These are phyloP conservation scores for Phialemoniopsis sp. DNA, from an alignment of 2,329 filamentous ascomycete genomes.

Conservation along the genomic window DNA sequence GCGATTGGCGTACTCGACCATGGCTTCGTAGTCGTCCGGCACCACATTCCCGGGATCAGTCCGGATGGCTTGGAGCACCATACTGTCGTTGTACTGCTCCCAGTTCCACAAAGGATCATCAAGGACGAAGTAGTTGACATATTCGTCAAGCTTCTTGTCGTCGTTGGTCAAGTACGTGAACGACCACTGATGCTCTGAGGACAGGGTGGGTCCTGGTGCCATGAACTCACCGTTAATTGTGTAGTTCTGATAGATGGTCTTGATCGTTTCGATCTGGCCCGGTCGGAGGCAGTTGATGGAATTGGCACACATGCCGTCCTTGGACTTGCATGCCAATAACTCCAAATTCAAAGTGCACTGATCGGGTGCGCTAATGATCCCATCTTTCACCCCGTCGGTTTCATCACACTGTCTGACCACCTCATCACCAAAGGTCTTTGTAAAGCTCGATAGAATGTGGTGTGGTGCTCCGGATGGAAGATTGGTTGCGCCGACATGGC, in stretches of 20 bases:
- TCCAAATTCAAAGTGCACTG: slow-evolving; percentile 20
- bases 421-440: slow-evolving; percentile 28
- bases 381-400: slow-evolving; percentile 41
- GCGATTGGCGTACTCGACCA: slow-evolving; percentile 18
- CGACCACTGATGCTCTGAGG: too few species aligned
- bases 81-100: slow-evolving; percentile 18
- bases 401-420: slow-evolving; percentile 41
- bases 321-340: too few species aligned
- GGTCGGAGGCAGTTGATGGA: slow-evolving; percentile 6
- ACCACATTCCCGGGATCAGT: slow-evolving; percentile 21
- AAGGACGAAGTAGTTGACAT: slow-evolving; percentile 15
- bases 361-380: slow-evolving; percentile 38
- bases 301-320: neutral
- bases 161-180: too few species aligned
- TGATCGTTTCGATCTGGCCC: slow-evolving; percentile 5
- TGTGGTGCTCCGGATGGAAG: slow-evolving; percentile 31
- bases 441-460: slow-evolving; percentile 35
- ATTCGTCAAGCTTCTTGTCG: too few species aligned
- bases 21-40: slow-evolving; percentile 17
- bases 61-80: slow-evolving; percentile 16
- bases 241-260: slow-evolving; percentile 3
- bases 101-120: slow-evolving; percentile 21
- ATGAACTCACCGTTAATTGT: too few species aligned
- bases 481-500: slow-evolving; percentile 17
- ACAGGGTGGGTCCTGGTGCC: too few species aligned